A percentile compares a stretch with the other conserved stretches of the same genome.
Conservation (phyloP, 1,139 yeast species). For the Hansenula lynferdii region DNA sequence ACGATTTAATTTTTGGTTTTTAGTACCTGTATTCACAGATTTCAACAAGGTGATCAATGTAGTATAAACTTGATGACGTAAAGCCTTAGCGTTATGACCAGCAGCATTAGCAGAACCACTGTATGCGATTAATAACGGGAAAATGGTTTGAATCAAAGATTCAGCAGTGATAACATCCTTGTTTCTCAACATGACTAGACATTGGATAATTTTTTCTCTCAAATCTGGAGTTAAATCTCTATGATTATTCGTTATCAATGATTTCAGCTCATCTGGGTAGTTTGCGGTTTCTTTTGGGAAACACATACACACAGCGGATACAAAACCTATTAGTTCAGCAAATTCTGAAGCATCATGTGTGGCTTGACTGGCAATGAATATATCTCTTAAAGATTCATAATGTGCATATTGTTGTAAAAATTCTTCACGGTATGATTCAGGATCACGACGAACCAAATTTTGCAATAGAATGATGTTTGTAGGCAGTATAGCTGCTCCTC, state of each 20-base stretch:
- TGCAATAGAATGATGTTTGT: slow-evolving; percentile 88
- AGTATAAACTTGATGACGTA: slow-evolving; percentile 78
- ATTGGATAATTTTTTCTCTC: slow-evolving; percentile 87
- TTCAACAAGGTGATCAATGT: slow-evolving; percentile 76
- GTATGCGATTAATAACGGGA: slow-evolving; percentile 68
- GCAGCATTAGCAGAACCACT: slow-evolving; percentile 46
- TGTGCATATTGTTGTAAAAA: slow-evolving; percentile 89
- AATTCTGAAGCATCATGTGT: slow-evolving; percentile 68
- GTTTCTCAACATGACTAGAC: slow-evolving; percentile 85
- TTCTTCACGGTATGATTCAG: slow-evolving; percentile 90
- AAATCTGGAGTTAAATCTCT: slow-evolving; percentile 77
- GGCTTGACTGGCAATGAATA: slow-evolving; percentile 54
- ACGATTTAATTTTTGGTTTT: slow-evolving; percentile 81
- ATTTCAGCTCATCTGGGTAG: slow-evolving; percentile 77
- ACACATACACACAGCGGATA: slow-evolving; percentile 86
- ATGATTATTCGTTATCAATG: slow-evolving; percentile 67
- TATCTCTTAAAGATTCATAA: slow-evolving; percentile 84
- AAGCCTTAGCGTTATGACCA: slow-evolving; percentile 76
- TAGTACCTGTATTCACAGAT: slow-evolving; percentile 77
- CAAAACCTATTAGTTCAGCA: slow-evolving; percentile 81
- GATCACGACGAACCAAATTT: slow-evolving; percentile 89
- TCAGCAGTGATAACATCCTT: slow-evolving; percentile 81
- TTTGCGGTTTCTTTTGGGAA: slow-evolving; percentile 83
- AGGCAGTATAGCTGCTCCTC: slow-evolving; percentile 90
- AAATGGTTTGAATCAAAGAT: slow-evolving; percentile 74